A percentile compares a stretch with the other conserved stretches of the same genome.
phyloP scores from a whole-genome alignment of 768 basidiomycete species.

The Collybia sp. region DNA sequence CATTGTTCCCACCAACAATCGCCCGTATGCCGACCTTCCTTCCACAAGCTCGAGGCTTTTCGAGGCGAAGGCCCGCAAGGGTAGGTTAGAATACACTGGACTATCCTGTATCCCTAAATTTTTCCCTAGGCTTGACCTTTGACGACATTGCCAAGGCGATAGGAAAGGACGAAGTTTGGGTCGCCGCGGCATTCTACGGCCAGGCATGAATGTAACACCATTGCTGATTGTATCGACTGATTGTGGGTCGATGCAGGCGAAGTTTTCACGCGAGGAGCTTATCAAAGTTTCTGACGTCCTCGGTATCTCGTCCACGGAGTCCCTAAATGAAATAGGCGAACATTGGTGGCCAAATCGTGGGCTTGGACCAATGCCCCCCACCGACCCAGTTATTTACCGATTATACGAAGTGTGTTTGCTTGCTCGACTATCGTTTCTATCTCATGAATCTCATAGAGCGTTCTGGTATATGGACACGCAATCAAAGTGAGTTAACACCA shows the following conservation, averaged over 20 bases:
- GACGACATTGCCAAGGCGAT: slow-evolving; percentile 62
- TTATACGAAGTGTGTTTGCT: slow-evolving; percentile 61
- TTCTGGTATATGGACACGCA: slow-evolving; percentile 73
- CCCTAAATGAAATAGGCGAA: slow-evolving; percentile 46
- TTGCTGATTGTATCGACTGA: neutral
- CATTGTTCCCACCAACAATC: slow-evolving; percentile 36
- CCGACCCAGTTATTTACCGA: slow-evolving; percentile 77
- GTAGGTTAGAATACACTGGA: slow-evolving; percentile 20
- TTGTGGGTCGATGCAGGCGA: slow-evolving; percentile 46
- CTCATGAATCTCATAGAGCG: slow-evolving; percentile 35
- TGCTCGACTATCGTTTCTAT: neutral
- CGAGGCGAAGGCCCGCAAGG: slow-evolving; percentile 65
- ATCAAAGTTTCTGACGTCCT: slow-evolving; percentile 44
- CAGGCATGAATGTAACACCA: slow-evolving; percentile 40
- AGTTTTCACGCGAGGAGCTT: slow-evolving; percentile 59
- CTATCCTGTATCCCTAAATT: neutral
- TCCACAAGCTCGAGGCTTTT: slow-evolving; percentile 45
- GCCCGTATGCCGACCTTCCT: slow-evolving; percentile 48
- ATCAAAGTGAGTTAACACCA: slow-evolving; percentile 52
- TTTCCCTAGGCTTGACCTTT: slow-evolving; percentile 56
- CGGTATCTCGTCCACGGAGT: slow-evolving; percentile 32
- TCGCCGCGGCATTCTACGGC: slow-evolving; percentile 78
- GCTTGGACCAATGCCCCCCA: slow-evolving; percentile 66
- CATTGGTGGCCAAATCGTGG: slow-evolving; percentile 78
- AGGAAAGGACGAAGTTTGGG: slow-evolving; percentile 75